Evolutionary conservation across 2,329 filamentous ascomycete species (phyloP), one percentile per base, ranked within the genome.

Genomic region (Pseudogymnoascus sp.): DNA sequence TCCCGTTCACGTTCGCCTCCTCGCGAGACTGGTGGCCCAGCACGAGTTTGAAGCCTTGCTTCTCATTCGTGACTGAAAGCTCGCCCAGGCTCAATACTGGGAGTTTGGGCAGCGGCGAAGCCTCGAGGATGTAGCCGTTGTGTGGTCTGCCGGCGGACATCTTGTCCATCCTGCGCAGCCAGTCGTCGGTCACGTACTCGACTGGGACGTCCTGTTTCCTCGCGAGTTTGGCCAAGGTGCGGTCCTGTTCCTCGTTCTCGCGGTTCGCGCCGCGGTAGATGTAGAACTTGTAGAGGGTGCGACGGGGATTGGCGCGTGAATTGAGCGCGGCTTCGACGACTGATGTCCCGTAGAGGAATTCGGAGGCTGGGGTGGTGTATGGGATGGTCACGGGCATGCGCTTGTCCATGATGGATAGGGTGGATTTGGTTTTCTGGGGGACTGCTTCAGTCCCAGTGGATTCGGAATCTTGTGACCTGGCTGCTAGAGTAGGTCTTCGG

Each of bases 61-160:
- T 77, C 2, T 64, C 63, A 14, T 68, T 62, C 31, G 65, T 59
- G 2, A 64, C 63, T 3, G 53, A 64, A 11, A 73, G 65, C 38
- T 68, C 70, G 28, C 72, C 74, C 1, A 96, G 78, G 14, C 81
- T 78, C 31, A 78, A 80, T 46, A 93, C 78, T 0, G 89, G 91
- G 1, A 85, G 77, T 67, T 88, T 85, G 0, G 92, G 91, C 1
- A 97, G 76, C 1, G 90, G 90, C 0, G 92, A 96, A 12, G 89
- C 86, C 76, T 99, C 95, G 3, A 99, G 82, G 14, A 97, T 81
- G 69, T 89, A 88, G 56, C 93, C 93, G 72, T 97, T 97, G 76
- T 99, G 93, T 36, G 93, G 91, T 42, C 95, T 84, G 1, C 88
- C 87, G 63, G 81, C 83, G 67, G 89, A 90, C 84, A 96, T 90